Evolutionary conservation across 768 basidiomycete genomes (phyloP).

Genomic region (Naganishia onofrii): DNA sequence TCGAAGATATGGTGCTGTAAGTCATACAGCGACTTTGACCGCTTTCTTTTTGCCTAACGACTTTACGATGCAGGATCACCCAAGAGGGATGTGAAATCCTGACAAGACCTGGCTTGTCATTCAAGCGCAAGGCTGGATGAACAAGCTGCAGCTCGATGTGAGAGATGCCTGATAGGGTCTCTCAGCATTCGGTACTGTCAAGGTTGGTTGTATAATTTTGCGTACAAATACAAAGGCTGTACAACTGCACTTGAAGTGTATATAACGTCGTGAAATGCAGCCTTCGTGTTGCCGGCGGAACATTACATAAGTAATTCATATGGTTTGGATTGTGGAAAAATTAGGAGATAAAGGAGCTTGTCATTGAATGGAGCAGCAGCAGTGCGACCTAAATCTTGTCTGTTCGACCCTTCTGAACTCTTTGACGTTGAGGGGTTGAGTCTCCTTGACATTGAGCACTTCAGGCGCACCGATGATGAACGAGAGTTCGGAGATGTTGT

Average conservation of each 20-base stretch:
- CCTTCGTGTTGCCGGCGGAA: too few relatives aligned
- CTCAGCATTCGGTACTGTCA: too few relatives aligned
- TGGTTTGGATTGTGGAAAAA: too few relatives aligned
- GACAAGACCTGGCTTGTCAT: conserved; percentile 54
- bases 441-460: neutral
- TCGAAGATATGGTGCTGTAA: conserved; percentile 93
- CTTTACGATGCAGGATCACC: conserved; percentile 64
- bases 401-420: too few relatives aligned
- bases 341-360: too few relatives aligned
- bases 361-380: too few relatives aligned
- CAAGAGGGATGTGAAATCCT: conserved; percentile 85
- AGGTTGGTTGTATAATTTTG: too few relatives aligned
- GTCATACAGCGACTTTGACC: conserved; percentile 50
- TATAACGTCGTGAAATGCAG: too few relatives aligned
- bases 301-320: too few relatives aligned
- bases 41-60: neutral
- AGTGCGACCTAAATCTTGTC: too few relatives aligned
- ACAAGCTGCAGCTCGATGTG: neutral
- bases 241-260: too few relatives aligned
- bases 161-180: neutral
- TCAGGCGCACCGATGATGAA: neutral
- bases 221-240: too few relatives aligned
- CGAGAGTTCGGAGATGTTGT: neutral
- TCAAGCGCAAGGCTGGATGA: neutral
- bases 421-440: neutral